Conservation (phyloP, 192 early-diverging fungal genomes). For the Coemansia erecta region DNA sequence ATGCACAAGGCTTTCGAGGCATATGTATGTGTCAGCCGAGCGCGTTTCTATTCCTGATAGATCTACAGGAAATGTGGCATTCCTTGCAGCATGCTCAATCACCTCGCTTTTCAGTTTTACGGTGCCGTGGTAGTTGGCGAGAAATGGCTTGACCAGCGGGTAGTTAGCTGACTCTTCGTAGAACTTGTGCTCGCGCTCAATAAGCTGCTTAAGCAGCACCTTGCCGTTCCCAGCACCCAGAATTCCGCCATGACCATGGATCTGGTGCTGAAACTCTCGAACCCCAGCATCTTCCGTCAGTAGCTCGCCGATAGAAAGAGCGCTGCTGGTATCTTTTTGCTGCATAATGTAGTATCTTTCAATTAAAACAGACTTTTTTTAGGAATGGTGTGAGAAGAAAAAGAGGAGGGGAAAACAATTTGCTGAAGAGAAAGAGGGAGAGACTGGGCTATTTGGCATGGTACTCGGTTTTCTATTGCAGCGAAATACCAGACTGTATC, state of each 20-base stretch:
- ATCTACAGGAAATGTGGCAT: constrained; percentile 2
- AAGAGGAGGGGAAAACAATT: background rate
- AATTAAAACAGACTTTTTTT: background rate
- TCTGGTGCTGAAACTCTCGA: constrained; percentile 63
- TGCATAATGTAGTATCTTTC: too few species aligned
- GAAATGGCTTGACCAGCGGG: constrained; percentile 58
- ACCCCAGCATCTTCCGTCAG: background rate
- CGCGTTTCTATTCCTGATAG: background rate
- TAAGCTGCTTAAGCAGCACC: constrained; percentile 70
- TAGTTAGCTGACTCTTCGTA: constrained; percentile 61
- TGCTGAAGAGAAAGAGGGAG: background rate
- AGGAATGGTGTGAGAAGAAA: background rate
- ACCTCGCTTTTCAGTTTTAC: constrained; percentile 27
- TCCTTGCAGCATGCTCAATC: background rate
- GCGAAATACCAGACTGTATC: too few species aligned
- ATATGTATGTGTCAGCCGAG: constrained; percentile 33
- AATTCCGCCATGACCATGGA: constrained; percentile 77
- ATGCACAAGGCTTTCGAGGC: constrained; percentile 67
- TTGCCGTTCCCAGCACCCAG: constrained; percentile 61
- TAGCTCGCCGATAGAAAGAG: background rate
- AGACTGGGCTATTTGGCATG: too few species aligned
- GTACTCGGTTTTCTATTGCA: too few species aligned
- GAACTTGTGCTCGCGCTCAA: constrained; percentile 65
- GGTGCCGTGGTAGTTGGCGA: constrained; percentile 69
- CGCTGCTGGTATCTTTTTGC: too few species aligned